A percentile compares a stretch with the other conserved stretches of the same genome.
Conservation (phyloP, 495 filamentous ascomycete genomes). For the Talaromyces ruber region DNA sequence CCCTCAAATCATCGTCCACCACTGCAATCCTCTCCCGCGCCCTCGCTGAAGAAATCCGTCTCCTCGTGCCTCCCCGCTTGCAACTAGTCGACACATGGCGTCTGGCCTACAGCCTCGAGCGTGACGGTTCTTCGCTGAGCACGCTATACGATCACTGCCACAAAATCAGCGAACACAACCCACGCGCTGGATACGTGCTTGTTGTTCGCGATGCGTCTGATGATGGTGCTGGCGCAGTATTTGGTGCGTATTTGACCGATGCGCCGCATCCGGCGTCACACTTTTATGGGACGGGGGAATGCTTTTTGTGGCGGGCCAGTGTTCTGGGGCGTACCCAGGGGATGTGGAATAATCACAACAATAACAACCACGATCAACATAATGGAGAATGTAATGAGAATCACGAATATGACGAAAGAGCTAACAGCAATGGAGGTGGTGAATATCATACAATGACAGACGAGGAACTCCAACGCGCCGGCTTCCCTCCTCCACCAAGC, state of each 20-base stretch:
- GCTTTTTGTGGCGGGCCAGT: conserved; percentile 90
- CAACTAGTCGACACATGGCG: conserved; percentile 83
- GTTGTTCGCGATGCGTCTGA: conserved; percentile 62
- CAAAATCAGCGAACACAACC: conserved; percentile 48
- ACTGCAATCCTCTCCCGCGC: conserved; percentile 52
- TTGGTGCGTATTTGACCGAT: conserved; percentile 92
- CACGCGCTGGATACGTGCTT: conserved; percentile 76
- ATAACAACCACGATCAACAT: background rate
- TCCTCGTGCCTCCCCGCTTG: conserved; percentile 76
- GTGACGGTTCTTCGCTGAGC: conserved; percentile 77
- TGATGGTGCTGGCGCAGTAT: conserved; percentile 43
- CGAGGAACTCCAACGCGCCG: conserved; percentile 29
- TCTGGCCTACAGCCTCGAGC: conserved; percentile 83
- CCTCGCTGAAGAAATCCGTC: conserved; percentile 88
- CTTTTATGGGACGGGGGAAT: conserved; percentile 94
- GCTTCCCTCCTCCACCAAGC: conserved; percentile 62
- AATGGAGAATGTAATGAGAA: background rate
- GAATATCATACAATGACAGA: conserved; percentile 18
- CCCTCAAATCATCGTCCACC: conserved; percentile 27
- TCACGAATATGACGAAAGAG: background rate
- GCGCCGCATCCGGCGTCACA: conserved; percentile 67
- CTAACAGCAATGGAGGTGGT: background rate
- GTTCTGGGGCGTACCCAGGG: conserved; percentile 34
- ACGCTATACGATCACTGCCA: conserved; percentile 79
- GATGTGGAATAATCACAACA: background rate